Evolutionary conservation across 352 stramenopile species (phyloP), one percentile per base, ranked within the genome.

Genomic region (Lagenidium sp.): DNA sequence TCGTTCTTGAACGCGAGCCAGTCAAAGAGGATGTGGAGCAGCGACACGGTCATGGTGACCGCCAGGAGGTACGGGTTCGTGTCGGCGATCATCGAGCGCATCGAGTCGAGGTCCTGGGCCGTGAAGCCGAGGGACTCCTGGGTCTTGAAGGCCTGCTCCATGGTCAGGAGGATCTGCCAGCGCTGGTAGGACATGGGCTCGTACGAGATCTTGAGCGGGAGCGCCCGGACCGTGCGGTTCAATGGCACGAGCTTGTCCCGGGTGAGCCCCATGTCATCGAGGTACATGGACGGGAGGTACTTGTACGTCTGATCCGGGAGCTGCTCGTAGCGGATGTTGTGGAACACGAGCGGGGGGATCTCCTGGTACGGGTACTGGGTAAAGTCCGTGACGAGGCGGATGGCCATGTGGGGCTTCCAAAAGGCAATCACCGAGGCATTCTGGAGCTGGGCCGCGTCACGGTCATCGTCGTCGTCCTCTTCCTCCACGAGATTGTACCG

Each of bases 1-100:
- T 99, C 96, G 47, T 90, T 97, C 47, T 97, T 97, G 68, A 99
- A 98, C 23, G 95, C 97, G 21, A 99, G 63, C 72, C 97, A 98
- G 65, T 99, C 94, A 56, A 99, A 98, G 15, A 99, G 63, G 21
- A 98, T 84, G 71, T 99, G 96, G 28, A 98, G 67, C 38, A 96
- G 62, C n/a, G 90, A 97, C 19, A 97, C 95, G 23, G 97, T 65
- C 48, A 98, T 86, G 4, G 95, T 98, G 1, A 98, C 76, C 0
- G 65, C 81, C 16, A 99, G 72, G 40, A 99, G 59, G 23, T 95
- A 89, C 7, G 96, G 83, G 58, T 98, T 97, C 16, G 95, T 98
- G 45, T 99, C 95, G 7, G 71, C 70, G 46, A 86, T 78, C 51
- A 84, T 97, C 58, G 71, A 96, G 11, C 94, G 92, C 37, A 98